Conservation (phyloP, 2,329 filamentous ascomycete genomes). For the Xylaria sp. region DNA sequence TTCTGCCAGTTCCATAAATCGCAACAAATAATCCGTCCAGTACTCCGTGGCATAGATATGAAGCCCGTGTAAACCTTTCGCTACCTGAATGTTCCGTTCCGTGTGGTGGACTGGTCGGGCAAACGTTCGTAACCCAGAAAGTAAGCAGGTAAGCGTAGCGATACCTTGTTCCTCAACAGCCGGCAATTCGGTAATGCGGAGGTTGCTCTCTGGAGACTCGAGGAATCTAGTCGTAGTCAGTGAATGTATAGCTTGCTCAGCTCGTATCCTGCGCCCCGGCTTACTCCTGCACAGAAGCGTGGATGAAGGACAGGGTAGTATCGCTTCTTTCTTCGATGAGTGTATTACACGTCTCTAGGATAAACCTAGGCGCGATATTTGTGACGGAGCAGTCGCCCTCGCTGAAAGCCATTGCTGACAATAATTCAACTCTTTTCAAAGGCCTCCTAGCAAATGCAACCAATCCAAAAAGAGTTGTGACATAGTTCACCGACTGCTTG, state of each 20-base stretch:
- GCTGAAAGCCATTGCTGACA: constrained; percentile 3
- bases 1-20: not conserved
- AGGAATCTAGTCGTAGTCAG: not conserved
- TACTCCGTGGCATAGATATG: constrained; percentile 8
- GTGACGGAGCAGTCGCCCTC: not conserved
- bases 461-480: not conserved
- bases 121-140: not conserved
- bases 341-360: not conserved
- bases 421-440: not conserved
- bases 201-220: not conserved
- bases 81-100: not conserved
- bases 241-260: too few species aligned
- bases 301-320: constrained; percentile 5
- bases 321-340: not conserved
- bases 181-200: not conserved
- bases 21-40: not conserved
- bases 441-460: not conserved
- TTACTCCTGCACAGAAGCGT: constrained; percentile 4
- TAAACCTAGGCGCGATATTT: not conserved
- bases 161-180: not conserved
- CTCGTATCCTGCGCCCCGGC: not conserved
- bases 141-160: not conserved
- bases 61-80: constrained; percentile 3
- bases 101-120: not conserved
- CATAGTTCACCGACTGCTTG: not conserved